These are phyloP conservation scores for Debaryomyces udenii DNA, from an alignment of 1,139 yeast species.

Conservation along the genomic window DNA sequence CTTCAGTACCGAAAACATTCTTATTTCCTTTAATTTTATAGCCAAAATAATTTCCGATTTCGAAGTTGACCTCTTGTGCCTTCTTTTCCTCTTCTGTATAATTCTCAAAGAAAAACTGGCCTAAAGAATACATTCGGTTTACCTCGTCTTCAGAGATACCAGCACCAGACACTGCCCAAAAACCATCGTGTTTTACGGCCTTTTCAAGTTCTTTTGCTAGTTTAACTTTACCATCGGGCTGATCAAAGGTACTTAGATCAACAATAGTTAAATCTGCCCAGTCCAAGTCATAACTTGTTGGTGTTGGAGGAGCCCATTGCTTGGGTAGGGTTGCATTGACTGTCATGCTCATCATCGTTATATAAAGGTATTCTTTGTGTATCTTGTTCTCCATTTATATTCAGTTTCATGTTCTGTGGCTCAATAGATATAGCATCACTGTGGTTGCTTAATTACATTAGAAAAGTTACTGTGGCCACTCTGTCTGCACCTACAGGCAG, in stretches of 20 bases:
- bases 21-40: conserved; percentile 31
- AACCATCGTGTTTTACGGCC: conserved; percentile 35
- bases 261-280: conserved; percentile 36
- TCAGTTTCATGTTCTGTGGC: too few relatives aligned
- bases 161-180: conserved; percentile 33
- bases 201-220: conserved; percentile 29
- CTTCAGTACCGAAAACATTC: conserved; percentile 30
- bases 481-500: too few relatives aligned
- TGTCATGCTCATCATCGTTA: too few relatives aligned
- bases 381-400: too few relatives aligned
- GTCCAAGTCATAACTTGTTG: conserved; percentile 29
- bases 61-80: conserved; percentile 29
- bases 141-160: conserved; percentile 31
- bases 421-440: too few relatives aligned
- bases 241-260: conserved; percentile 31
- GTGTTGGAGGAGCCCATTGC: conserved; percentile 30
- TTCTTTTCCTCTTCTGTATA: conserved; percentile 30
- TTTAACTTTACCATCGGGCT: conserved; percentile 28
- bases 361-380: too few relatives aligned
- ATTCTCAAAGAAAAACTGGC: conserved; percentile 31
- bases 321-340: conserved; percentile 9
- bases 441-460: too few relatives aligned
- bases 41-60: conserved; percentile 35
- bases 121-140: conserved; percentile 30
- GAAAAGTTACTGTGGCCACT: too few relatives aligned